phyloP scores from a whole-genome alignment of 2,329 filamentous ascomycete genomes.

The Cordyceps tenuipes region DNA sequence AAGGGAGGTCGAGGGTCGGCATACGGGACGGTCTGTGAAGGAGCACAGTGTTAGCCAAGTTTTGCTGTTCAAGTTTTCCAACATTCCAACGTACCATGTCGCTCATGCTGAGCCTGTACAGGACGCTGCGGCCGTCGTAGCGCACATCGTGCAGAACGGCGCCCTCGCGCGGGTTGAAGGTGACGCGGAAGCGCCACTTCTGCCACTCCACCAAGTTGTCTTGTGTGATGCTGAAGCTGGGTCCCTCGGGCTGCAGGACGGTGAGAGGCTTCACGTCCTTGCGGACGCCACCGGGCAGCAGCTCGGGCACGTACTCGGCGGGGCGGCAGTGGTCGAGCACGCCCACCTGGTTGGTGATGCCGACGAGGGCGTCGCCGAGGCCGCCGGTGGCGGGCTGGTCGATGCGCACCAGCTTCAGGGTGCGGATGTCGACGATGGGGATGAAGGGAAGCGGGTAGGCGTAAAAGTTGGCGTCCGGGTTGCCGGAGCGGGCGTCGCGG shows the following conservation, averaged over 20 bases:
- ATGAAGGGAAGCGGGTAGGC: conserved; percentile 44
- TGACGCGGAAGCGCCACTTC: conserved; percentile 60
- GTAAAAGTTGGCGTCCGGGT: conserved; percentile 46
- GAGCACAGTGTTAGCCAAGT: not conserved
- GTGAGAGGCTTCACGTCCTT: conserved; percentile 53
- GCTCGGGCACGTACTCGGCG: conserved; percentile 35
- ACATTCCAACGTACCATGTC: conserved; percentile 56
- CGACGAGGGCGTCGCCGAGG: conserved; percentile 18
- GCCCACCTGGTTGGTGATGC: conserved; percentile 12
- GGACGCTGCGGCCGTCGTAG: conserved; percentile 56
- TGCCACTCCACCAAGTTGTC: conserved; percentile 45
- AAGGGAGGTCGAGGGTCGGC: conserved; percentile 55
- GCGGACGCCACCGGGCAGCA: conserved; percentile 30
- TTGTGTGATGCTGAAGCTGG: conserved; percentile 33
- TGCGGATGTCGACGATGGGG: conserved; percentile 30
- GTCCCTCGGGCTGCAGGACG: conserved; percentile 28
- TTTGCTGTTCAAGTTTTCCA: too few relatives aligned
- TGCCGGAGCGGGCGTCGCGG: conserved; percentile 22
- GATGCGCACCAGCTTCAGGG: conserved; percentile 24
- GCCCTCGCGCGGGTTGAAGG: conserved; percentile 63
- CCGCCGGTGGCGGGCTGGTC: conserved; percentile 28
- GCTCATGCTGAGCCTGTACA: conserved; percentile 57
- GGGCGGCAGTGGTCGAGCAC: conserved; percentile 24
- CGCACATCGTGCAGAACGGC: conserved; percentile 59
- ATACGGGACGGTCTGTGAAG: conserved; percentile 45